Conservation (phyloP, 192 early-diverging fungal genomes). For the Dissophora globulifera region DNA sequence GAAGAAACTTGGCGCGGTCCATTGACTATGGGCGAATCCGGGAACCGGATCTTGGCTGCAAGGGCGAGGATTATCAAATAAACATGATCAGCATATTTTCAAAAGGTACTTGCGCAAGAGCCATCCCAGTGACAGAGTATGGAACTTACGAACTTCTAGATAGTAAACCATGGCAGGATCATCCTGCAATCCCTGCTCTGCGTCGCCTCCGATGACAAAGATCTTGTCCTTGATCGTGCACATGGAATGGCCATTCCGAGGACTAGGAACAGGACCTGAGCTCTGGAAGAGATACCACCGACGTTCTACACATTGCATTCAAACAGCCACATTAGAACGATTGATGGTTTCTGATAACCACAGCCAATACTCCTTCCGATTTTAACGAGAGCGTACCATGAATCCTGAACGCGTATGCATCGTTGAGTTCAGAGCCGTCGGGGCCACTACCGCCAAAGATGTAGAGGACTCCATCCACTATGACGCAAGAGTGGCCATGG, state of each 20-base stretch:
- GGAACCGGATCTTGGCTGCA: constrained; percentile 36
- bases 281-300: constrained; percentile 70
- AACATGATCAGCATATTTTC: neutral
- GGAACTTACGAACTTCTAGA: constrained; percentile 23
- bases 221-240: constrained; percentile 58
- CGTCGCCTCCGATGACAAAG: constrained; percentile 64
- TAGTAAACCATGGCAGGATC: constrained; percentile 43
- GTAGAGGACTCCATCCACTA: constrained; percentile 64
- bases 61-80: neutral
- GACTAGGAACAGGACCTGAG: constrained; percentile 59
- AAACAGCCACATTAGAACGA: neutral
- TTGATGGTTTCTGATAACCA: neutral
- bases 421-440: constrained; percentile 57
- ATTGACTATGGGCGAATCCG: constrained; percentile 2
- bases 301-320: constrained; percentile 37
- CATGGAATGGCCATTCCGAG: constrained; percentile 58
- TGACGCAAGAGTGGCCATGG: constrained; percentile 41
- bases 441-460: constrained; percentile 63
- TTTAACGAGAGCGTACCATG: constrained; percentile 39
- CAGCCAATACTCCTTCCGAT: neutral
- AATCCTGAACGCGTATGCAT: constrained; percentile 63
- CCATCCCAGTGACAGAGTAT: no score
- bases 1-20: constrained; percentile 38
- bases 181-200: constrained; percentile 34
- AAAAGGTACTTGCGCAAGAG: no score